Percentiles rank a stretch among this genome's conserved stretches.
phyloP scores from a whole-genome alignment of 495 filamentous ascomycete species.

The Neurospora sp. region DNA sequence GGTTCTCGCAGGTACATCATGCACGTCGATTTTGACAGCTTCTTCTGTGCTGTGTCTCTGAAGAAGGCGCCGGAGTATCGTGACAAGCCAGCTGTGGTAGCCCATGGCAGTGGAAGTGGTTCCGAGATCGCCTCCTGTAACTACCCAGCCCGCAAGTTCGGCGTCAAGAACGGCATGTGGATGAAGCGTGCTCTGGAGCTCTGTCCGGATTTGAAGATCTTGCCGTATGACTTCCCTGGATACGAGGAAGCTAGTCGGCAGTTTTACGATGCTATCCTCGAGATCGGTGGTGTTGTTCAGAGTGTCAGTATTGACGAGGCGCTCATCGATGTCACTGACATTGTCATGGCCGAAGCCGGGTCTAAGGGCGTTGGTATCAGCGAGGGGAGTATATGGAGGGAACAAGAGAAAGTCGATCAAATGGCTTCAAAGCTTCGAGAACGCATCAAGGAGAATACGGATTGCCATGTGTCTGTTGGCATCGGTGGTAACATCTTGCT shows the following conservation, averaged over 20 bases:
- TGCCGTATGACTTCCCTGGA: slow-evolving; percentile 87
- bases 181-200: slow-evolving; percentile 80
- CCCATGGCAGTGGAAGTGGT: slow-evolving; percentile 73
- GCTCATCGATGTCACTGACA: slow-evolving; percentile 62
- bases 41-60: slow-evolving; percentile 90
- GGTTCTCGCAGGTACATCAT: slow-evolving; percentile 74
- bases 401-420: slow-evolving; percentile 71
- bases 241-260: slow-evolving; percentile 86
- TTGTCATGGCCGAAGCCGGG: slow-evolving; percentile 56
- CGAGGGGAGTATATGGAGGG: slow-evolving; percentile 67
- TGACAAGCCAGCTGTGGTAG: slow-evolving; percentile 81
- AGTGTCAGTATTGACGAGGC: slow-evolving; percentile 97
- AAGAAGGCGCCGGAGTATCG: slow-evolving; percentile 61
- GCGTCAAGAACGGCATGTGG: slow-evolving; percentile 98
- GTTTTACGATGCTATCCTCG: slow-evolving; percentile 81
- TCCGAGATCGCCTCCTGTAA: slow-evolving; percentile 98
- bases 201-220: slow-evolving; percentile 73
- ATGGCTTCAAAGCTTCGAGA: slow-evolving; percentile 59
- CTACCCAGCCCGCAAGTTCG: slow-evolving; percentile 76
- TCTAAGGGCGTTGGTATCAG: slow-evolving; percentile 56
- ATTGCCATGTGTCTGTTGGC: slow-evolving; percentile 85
- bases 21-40: slow-evolving; percentile 95
- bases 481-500: slow-evolving; percentile 86
- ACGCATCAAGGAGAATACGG: slow-evolving; percentile 60
- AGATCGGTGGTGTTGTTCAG: slow-evolving; percentile 72